Evolutionary conservation across 371 early-diverging fungal species (phyloP).

Genomic region (Mortierella sp.): DNA sequence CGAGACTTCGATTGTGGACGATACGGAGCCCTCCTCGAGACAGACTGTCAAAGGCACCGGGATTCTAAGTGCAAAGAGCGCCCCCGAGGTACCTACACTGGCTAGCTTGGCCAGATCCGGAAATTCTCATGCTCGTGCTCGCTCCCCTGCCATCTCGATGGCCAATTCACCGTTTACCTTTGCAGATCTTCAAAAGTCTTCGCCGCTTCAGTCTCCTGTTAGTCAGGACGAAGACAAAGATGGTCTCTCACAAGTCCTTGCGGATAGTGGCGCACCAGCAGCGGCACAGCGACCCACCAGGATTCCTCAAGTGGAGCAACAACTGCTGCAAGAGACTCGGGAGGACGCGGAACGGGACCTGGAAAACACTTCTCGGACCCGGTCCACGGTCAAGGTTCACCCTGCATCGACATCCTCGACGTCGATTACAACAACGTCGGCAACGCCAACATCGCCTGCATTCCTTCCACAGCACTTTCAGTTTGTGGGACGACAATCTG

Average conservation of each 20-base stretch:
- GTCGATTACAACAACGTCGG: not conserved
- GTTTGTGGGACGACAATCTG: conserved; percentile 16
- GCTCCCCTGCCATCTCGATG: conserved; percentile 39
- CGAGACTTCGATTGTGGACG: conserved; percentile 21
- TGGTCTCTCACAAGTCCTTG: not conserved
- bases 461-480: conserved; percentile 11
- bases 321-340: not conserved
- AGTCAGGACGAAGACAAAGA: not conserved
- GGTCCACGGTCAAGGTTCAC: not conserved
- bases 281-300: not conserved
- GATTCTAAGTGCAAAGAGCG: conserved; percentile 13
- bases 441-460: conserved; percentile 5
- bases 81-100: conserved; percentile 22
- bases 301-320: not conserved
- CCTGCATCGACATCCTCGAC: conserved; percentile 2
- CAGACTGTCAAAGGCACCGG: conserved; percentile 9
- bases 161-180: conserved; percentile 23
- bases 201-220: not conserved
- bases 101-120: conserved; percentile 10
- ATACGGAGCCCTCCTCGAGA: conserved; percentile 26
- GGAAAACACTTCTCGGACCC: not conserved
- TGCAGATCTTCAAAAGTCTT: conserved; percentile 9
- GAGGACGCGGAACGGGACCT: not conserved
- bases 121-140: conserved; percentile 14
- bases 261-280: not conserved